phyloP scores from a whole-genome alignment of 352 stramenopile genomes.

The Phytophthora colocasiae region DNA sequence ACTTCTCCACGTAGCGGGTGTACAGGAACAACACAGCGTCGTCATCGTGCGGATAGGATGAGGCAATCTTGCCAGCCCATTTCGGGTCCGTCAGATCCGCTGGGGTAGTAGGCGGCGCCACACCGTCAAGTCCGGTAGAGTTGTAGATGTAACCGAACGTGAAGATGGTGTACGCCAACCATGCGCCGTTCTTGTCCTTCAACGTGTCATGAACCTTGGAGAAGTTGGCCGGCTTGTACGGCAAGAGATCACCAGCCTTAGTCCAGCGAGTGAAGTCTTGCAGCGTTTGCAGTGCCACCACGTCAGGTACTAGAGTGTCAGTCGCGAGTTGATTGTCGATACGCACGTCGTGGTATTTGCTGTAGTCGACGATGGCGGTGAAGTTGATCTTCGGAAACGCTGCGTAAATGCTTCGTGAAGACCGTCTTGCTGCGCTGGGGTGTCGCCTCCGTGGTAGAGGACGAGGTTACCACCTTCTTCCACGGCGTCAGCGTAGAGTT shows the following conservation, averaged over 20 bases:
- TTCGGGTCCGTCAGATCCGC: constrained; percentile 42
- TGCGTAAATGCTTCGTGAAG: background rate
- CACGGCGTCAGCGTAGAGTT: constrained; percentile 56
- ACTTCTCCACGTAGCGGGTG: constrained; percentile 52
- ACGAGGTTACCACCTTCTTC: constrained; percentile 57
- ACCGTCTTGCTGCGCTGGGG: constrained; percentile 32
- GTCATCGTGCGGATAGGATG: constrained; percentile 58
- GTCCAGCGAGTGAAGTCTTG: constrained; percentile 35
- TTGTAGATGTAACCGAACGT: constrained; percentile 54
- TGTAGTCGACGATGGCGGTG: constrained; percentile 61
- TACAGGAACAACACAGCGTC: constrained; percentile 64
- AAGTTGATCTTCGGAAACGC: constrained; percentile 51
- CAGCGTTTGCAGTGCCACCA: constrained; percentile 57
- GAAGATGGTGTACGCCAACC: constrained; percentile 45
- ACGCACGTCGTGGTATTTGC: constrained; percentile 66
- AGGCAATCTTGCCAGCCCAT: constrained; percentile 48
- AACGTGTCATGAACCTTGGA: constrained; percentile 56
- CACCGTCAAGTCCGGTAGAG: constrained; percentile 24
- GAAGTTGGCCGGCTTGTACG: constrained; percentile 55
- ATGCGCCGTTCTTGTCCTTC: constrained; percentile 44
- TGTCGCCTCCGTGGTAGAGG: constrained; percentile 50
- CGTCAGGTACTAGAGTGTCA: constrained; percentile 45
- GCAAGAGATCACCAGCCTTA: constrained; percentile 39
- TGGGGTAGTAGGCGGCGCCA: constrained; percentile 19
- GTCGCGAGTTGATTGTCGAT: constrained; percentile 69